phyloP scores from a whole-genome alignment of 495 filamentous ascomycete species.

The Penicillium steckii region DNA sequence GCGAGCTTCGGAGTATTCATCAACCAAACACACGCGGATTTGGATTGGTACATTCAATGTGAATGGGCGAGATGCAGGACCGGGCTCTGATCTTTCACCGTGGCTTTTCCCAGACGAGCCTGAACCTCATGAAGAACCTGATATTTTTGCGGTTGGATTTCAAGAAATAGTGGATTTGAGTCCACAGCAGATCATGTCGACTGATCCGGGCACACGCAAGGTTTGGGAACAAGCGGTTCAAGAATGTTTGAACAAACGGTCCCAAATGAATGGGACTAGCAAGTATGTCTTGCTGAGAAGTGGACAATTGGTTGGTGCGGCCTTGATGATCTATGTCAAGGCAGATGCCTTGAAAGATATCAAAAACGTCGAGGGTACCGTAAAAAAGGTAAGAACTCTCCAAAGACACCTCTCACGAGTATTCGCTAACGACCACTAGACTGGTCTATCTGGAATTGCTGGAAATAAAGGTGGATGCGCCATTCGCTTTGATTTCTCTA shows the following conservation, averaged over 20 bases:
- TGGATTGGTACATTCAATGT: slow-evolving; percentile 94
- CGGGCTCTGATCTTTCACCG: slow-evolving; percentile 73
- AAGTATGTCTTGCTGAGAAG: slow-evolving; percentile 88
- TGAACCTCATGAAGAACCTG: slow-evolving; percentile 29
- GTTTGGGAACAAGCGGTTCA: slow-evolving; percentile 84
- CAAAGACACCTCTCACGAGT: too few relatives aligned
- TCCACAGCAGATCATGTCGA: slow-evolving; percentile 99
- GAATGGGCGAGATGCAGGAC: slow-evolving; percentile 77
- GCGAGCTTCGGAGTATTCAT: slow-evolving; percentile 53
- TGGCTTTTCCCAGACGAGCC: slow-evolving; percentile 74
- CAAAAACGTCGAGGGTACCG: slow-evolving; percentile 92
- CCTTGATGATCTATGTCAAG: slow-evolving; percentile 86
- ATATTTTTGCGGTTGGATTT: slow-evolving; percentile 83
- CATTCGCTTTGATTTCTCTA: slow-evolving; percentile 93
- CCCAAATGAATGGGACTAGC: slow-evolving; percentile 58
- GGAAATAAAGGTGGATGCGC: slow-evolving; percentile 98
- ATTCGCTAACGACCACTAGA: slow-evolving; percentile 44
- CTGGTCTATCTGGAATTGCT: slow-evolving; percentile 93
- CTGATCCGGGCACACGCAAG: slow-evolving; percentile 81
- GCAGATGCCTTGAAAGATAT: slow-evolving; percentile 71
- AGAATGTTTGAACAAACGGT: slow-evolving; percentile 68
- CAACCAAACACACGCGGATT: slow-evolving; percentile 53
- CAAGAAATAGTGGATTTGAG: slow-evolving; percentile 97
- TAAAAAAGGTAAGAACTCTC: slow-evolving; percentile 68
- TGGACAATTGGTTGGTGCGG: slow-evolving; percentile 93